Percentiles rank a stretch among this genome's conserved stretches.
Conservation (phyloP, 768 basidiomycete genomes). For the Xanthoconium stramineum region DNA sequence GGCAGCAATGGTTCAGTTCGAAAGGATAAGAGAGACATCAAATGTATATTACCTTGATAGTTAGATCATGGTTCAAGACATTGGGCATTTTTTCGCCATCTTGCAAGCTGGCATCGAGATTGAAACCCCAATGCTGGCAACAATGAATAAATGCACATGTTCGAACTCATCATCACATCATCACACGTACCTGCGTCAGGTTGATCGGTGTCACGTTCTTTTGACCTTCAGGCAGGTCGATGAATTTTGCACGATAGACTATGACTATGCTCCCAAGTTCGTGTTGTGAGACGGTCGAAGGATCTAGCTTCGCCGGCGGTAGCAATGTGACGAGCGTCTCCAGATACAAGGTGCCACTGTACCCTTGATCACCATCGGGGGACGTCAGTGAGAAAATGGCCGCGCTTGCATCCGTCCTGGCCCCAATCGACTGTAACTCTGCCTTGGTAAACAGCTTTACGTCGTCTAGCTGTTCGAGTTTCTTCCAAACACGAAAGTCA, state of each 20-base stretch:
- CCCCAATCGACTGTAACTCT: constrained; percentile 46
- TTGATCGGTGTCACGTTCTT: constrained; percentile 68
- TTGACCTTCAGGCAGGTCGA: constrained; percentile 36
- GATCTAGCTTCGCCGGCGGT: constrained; percentile 32
- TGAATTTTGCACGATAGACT: constrained; percentile 67
- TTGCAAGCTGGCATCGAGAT: constrained; percentile 65
- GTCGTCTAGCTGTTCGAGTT: constrained; percentile 35
- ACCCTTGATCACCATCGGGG: constrained; percentile 69
- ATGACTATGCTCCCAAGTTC: constrained; percentile 64
- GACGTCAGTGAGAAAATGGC: constrained; percentile 59
- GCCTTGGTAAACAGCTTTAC: constrained; percentile 54
- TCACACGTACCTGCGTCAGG: constrained; percentile 59
- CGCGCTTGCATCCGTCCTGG: constrained; percentile 29
- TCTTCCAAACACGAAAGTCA: constrained; percentile 54
- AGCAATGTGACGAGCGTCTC: constrained; percentile 56
- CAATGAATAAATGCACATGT: neutral
- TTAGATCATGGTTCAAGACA: constrained; percentile 49
- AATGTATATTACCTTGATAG: constrained; percentile 33
- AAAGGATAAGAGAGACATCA: neutral
- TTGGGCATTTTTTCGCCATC: constrained; percentile 40
- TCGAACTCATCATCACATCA: neutral
- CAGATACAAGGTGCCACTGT: constrained; percentile 55
- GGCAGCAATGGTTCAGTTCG: neutral
- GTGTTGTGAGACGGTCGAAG: constrained; percentile 34
- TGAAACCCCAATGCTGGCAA: constrained; percentile 77